Evolutionary conservation across 176 grass and related monocot genomes (phyloP), one percentile per base, ranked within the genome.

Genomic region (Cocos nucifera): DNA sequence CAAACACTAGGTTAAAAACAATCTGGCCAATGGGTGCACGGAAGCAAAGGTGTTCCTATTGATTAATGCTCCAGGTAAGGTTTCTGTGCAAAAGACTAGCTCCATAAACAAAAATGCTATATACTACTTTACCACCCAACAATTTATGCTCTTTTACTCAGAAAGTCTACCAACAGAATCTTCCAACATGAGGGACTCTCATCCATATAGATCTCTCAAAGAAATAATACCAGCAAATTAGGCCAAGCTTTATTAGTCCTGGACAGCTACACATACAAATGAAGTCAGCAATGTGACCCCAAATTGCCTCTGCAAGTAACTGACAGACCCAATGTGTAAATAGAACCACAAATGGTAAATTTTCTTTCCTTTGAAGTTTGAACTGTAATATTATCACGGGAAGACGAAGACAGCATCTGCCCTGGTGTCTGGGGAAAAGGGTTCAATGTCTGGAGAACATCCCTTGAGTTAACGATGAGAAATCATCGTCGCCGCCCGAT

Each of bases 381-480:
- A 66, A 71, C 51, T 50, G 63, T 64, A 59, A 75, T 82, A 71
- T 75, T 66, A 79, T 57, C 64, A 74, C 7, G 4, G 3, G 58
- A 78, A 59, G 53, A 59, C 72, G 76, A 48, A 56, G 35, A 12
- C 35, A 12, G 10, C 9, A 44, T 14, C 35, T 44, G 35, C 35
- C 35, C 35, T 44, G 35, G 18, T 59, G 66, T 67, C 71, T 72
- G 75, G 23, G 63, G 61, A 48, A 30, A 62, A 69, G 22, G 0
- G 2, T 68, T 99, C 79, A 99, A 48, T 80, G 59, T 67, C 86
- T 99, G 60, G 74, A 69, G 57, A 99, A 76, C 80, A 99, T 79
- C 62, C 79, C 87, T 70, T 89, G 87, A 53, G 94, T 99, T 63
- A 99, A 89, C 0, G 88, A 86, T 21, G 94, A 99, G 65, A 99